phyloP scores from a whole-genome alignment of 306 rosid genomes.

The Prunus campanulata region DNA sequence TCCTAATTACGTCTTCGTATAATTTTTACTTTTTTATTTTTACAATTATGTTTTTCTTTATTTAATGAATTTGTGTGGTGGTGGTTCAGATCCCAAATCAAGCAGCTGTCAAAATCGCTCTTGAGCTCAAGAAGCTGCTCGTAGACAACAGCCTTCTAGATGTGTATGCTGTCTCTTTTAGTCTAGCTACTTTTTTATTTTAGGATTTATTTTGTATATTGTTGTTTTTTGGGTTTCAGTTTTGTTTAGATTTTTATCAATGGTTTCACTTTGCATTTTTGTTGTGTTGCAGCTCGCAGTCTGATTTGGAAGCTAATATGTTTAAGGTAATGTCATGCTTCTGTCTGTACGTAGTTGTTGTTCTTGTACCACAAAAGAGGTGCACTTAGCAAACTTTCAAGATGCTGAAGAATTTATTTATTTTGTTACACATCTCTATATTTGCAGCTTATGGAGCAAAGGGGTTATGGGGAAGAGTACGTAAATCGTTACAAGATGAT shows the following conservation, averaged over 20 bases:
- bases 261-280: conserved; percentile 3
- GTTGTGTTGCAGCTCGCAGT: conserved; percentile 61
- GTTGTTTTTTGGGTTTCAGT: neutral
- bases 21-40: neutral
- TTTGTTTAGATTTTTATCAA: neutral
- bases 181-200: neutral
- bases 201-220: too few species aligned
- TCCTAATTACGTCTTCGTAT: neutral
- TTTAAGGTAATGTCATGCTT: conserved; percentile 54
- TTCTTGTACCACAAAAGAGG: neutral
- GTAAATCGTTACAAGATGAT: conserved; percentile 88
- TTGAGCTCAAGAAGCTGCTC: conserved; percentile 89
- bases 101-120: conserved; percentile 82
- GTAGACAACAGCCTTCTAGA: conserved; percentile 93
- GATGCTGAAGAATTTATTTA: conserved; percentile 1
- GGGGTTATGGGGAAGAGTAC: conserved; percentile 90
- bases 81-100: conserved; percentile 85
- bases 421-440: conserved; percentile 15
- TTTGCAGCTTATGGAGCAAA: conserved; percentile 86
- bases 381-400: neutral
- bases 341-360: neutral
- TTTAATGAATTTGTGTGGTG: conserved; percentile 14
- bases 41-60: neutral
- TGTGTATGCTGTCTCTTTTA: conserved; percentile 49
- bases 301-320: conserved; percentile 79